Evolutionary conservation across 495 filamentous ascomycete species (phyloP).

Genomic region (Podospora pseudoanserina): DNA sequence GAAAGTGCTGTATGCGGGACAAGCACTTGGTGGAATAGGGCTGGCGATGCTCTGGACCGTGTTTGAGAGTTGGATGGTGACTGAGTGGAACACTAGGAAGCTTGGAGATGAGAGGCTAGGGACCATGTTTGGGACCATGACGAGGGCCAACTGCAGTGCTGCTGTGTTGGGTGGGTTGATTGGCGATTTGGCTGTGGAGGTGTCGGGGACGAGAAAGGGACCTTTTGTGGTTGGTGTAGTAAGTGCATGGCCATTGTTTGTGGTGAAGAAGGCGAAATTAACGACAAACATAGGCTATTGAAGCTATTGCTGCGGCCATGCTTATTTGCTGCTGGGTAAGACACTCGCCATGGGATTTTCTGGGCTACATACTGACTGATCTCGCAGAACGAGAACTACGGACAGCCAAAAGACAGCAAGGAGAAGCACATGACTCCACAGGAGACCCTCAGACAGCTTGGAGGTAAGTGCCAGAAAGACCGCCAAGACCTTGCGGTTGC

Average conservation of each 20-base stretch:
- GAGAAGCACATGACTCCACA: not conserved
- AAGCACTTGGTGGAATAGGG: not conserved
- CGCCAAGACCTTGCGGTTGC: not conserved
- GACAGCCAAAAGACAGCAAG: not conserved
- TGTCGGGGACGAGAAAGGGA: not conserved
- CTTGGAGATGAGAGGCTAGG: constrained; percentile 1
- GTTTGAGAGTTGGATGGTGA: constrained; percentile 5
- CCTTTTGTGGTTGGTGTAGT: constrained; percentile 1
- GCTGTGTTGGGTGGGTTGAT: constrained; percentile 1
- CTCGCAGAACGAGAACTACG: not conserved
- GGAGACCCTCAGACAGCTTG: not conserved
- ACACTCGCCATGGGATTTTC: no score
- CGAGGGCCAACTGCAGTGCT: not conserved
- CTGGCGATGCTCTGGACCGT: not conserved
- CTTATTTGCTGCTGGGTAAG: not conserved
- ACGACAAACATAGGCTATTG: not conserved
- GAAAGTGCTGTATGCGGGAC: not conserved
- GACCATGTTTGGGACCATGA: constrained; percentile 5
- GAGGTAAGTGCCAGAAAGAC: not conserved
- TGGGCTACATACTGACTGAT: not conserved
- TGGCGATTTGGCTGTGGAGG: not conserved
- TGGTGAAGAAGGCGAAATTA: not conserved
- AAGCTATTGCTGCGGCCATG: not conserved
- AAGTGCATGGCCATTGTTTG: not conserved
- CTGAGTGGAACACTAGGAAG: constrained; percentile 1